Base-by-base conservation (phyloP, 768 basidiomycete species). In the Antrodiella citrinella region DNA sequence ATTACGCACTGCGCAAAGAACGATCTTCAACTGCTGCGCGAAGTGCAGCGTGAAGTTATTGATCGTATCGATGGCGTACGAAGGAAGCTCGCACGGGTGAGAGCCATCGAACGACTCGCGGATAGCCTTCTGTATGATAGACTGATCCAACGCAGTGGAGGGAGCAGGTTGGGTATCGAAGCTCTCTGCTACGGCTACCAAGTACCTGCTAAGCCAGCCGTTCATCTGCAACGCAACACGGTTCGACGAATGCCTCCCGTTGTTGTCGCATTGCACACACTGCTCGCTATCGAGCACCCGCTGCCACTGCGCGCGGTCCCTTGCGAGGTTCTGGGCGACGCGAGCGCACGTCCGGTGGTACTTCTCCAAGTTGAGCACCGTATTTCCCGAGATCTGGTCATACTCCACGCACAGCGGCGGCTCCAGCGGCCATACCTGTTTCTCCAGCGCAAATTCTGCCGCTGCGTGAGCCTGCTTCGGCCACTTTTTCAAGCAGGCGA, bases 381-480 rank as follows among this genome's bases (percentile, higher is more conserved):
- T 51, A 43, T 51, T 49, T 9, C 40, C 54, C 9, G 54, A 45
- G 42, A 54, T 47, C 18, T 2, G 4, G 50, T 48, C 47, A 21
- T 47, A 51, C 47, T 54, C 54, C 4, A 26, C 24, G 4, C 45
- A n/a, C 26, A 51, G 52, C 10, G 54, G 50, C 9, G 54, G 50
- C 26, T 48, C 45, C 5, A 53, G 49, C 2, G 55, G 55, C 55
- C 55, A 53, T 4, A 53, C n/a, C 2, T 47, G 45, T 21, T 50
- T 22, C 20, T 21, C 15, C 7, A 56, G 41, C 20, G 48, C 21
- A 3, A 48, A 48, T 21, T 23, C 30, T 10, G 55, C 55, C 3
- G 51, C 55, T 3, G 23, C 21, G 22, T 19, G 22, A 4, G 55
- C 55, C 30, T 54, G 40, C 12, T 51, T 39, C 18, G 26, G 44